Conservation (phyloP, 2,329 filamentous ascomycete species). For the Fusarium beomiforme region DNA sequence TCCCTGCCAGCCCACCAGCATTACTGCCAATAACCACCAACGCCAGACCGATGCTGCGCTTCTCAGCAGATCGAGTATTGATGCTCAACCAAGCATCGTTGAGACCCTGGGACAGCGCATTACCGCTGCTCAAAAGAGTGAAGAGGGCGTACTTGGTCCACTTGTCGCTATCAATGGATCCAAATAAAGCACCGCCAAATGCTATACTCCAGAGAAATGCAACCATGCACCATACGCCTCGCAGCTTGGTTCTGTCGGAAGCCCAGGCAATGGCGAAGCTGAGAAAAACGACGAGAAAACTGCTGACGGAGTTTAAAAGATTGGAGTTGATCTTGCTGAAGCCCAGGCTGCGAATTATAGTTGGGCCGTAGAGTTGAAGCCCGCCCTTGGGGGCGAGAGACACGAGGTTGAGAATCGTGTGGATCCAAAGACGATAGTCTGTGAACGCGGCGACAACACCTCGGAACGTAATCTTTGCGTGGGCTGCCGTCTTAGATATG, state of each 20-base stretch:
- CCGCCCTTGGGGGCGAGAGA: conserved; percentile 39
- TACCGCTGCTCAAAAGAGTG: conserved; percentile 30
- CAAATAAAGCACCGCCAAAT: conserved; percentile 30
- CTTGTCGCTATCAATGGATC: neutral
- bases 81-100: conserved; percentile 42
- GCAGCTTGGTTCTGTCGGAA: conserved; percentile 30
- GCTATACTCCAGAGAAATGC: conserved; percentile 36
- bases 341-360: conserved; percentile 35
- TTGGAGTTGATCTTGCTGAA: conserved; percentile 40
- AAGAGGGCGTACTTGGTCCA: conserved; percentile 36
- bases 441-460: conserved; percentile 1
- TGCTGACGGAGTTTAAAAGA: conserved; percentile 36
- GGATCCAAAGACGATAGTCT: conserved; percentile 31
- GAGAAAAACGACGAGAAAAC: conserved; percentile 28
- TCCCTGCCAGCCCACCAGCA: conserved; percentile 34
- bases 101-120: conserved; percentile 33
- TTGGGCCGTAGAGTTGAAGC: conserved; percentile 38
- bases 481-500: conserved; percentile 29
- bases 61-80: conserved; percentile 23
- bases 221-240: conserved; percentile 34
- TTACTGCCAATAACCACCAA: conserved; percentile 42
- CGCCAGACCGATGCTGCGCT: conserved; percentile 35
- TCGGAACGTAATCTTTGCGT: conserved; percentile 7
- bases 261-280: conserved; percentile 25
- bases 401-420: conserved; percentile 34